phyloP scores from a whole-genome alignment of 2,329 filamentous ascomycete species.

The Huntiella decipiens region DNA sequence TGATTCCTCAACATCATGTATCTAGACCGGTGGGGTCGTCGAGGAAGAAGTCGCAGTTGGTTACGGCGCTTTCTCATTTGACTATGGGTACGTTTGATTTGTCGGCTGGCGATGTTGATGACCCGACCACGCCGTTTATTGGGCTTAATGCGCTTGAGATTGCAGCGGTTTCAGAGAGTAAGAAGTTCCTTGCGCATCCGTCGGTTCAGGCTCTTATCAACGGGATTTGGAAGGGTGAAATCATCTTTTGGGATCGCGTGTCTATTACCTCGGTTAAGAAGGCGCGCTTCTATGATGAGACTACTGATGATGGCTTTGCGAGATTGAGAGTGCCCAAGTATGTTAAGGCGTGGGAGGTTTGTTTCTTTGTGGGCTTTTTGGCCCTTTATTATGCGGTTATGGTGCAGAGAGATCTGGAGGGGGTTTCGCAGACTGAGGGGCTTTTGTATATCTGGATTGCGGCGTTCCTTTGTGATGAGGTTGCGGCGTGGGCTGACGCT shows the following conservation, averaged over 20 bases:
- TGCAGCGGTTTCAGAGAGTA: constrained; percentile 60
- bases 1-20: no score
- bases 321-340: constrained; percentile 64
- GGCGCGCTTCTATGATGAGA: constrained; percentile 54
- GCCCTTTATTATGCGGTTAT: constrained; percentile 74
- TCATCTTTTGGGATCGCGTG: constrained; percentile 73
- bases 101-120: constrained; percentile 27
- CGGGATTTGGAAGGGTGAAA: constrained; percentile 70
- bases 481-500: constrained; percentile 70
- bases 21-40: constrained; percentile 19
- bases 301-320: constrained; percentile 52
- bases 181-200: constrained; percentile 65
- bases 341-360: constrained; percentile 64
- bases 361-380: constrained; percentile 63
- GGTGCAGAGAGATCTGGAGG: constrained; percentile 46
- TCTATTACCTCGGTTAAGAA: constrained; percentile 54
- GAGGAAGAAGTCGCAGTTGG: constrained; percentile 27
- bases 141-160: constrained; percentile 76
- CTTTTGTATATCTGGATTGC: constrained; percentile 71
- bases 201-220: constrained; percentile 69
- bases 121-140: constrained; percentile 53
- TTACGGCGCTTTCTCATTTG: constrained; percentile 36
- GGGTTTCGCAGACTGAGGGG: constrained; percentile 50
- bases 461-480: constrained; percentile 73
- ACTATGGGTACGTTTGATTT: constrained; percentile 27